Percentiles rank a stretch among this genome's conserved stretches.
Conservation (phyloP, 2,329 filamentous ascomycete species). For the Colletotrichum graminicola region DNA sequence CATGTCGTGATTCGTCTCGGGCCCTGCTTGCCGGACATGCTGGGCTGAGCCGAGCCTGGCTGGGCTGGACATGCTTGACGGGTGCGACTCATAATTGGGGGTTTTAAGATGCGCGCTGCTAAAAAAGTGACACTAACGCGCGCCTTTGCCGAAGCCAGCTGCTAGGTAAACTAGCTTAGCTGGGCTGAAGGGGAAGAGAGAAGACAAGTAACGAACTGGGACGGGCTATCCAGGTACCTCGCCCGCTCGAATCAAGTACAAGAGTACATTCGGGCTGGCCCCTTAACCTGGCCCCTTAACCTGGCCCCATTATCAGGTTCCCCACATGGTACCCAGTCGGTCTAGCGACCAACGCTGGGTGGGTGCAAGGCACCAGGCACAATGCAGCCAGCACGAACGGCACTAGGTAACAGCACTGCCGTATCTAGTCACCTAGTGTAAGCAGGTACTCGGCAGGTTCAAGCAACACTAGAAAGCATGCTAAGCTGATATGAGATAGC, state of each 20-base stretch:
- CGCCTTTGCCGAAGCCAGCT: conserved; percentile 27
- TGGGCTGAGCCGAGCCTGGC: too few species aligned
- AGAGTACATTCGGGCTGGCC: neutral
- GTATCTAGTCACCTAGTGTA: too few species aligned
- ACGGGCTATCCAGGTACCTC: too few species aligned
- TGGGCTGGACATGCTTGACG: conserved; percentile 14
- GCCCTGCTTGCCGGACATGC: conserved; percentile 1
- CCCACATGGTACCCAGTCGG: neutral
- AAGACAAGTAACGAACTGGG: neutral
- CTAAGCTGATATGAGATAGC: too few species aligned
- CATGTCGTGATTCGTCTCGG: conserved; percentile 19
- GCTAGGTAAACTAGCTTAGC: too few species aligned
- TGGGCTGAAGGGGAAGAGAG: conserved; percentile 4
- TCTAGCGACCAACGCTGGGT: conserved; percentile 12
- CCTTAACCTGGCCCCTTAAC: conserved; percentile 4
- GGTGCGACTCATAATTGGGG: conserved; percentile 36
- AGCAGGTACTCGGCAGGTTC: too few species aligned
- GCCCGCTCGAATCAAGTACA: neutral
- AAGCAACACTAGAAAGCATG: too few species aligned
- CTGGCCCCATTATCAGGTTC: conserved; percentile 19
- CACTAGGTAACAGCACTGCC: conserved; percentile 6
- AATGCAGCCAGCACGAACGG: neutral
- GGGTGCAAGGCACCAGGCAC: conserved; percentile 29
- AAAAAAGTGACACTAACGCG: conserved; percentile 16
- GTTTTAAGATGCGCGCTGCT: conserved; percentile 31